A percentile compares a stretch with the other conserved stretches of the same genome.
Evolutionary conservation across 176 grass and related monocot genomes (phyloP).

Genomic region (Hordeum marinum): DNA sequence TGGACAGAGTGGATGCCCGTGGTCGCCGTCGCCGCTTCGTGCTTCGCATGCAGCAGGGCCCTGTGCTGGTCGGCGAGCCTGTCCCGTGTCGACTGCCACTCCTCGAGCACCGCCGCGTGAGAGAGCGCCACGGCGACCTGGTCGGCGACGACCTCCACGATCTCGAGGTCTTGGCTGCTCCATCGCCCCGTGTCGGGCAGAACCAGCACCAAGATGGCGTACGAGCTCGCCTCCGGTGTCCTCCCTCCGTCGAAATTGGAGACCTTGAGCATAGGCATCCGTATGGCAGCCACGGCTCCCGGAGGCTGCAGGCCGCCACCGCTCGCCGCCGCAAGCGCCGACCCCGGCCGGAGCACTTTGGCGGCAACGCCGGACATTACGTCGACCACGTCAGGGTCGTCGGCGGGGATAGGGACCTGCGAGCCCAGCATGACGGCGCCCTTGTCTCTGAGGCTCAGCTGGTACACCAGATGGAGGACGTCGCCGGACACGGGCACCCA

Average conservation of each 20-base stretch:
- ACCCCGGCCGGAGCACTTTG: constrained; percentile 39
- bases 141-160: constrained; percentile 41
- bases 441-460: constrained; percentile 19
- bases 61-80: constrained; percentile 31
- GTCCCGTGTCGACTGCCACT: constrained; percentile 12
- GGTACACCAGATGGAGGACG: constrained; percentile 38
- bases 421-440: background rate
- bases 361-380: constrained; percentile 31
- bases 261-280: constrained; percentile 46
- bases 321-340: constrained; percentile 37
- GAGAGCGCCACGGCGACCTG: constrained; percentile 47
- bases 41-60: constrained; percentile 38
- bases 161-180: constrained; percentile 50
- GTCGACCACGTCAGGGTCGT: constrained; percentile 48
- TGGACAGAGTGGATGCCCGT: constrained; percentile 44
- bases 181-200: constrained; percentile 18
- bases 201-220: constrained; percentile 49
- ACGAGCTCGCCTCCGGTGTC: constrained; percentile 15
- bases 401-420: background rate
- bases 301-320: background rate
- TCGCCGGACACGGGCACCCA: constrained; percentile 45
- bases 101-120: constrained; percentile 46
- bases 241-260: constrained; percentile 33
- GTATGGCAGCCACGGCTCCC: constrained; percentile 45
- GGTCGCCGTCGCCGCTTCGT: constrained; percentile 38